These are phyloP conservation scores for Tetracladium maxilliforme DNA, from an alignment of 2,329 filamentous ascomycete species.

Conservation along the genomic window DNA sequence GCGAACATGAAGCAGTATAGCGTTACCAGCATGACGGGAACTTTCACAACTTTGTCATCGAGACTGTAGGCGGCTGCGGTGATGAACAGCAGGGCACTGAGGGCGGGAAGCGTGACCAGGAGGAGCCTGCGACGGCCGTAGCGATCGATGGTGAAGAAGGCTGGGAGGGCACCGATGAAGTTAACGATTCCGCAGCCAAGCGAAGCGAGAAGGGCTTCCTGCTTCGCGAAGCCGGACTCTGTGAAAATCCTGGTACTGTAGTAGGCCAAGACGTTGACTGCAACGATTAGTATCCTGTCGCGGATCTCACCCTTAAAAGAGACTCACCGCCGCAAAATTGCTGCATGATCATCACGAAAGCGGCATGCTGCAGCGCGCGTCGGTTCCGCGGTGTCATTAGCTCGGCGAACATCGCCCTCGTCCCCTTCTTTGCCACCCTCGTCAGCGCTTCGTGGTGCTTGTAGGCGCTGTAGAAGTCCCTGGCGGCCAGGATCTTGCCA, in stretches of 20 bases:
- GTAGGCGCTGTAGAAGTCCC: conserved; percentile 37
- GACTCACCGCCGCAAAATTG: conserved; percentile 31
- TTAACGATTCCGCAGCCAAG: conserved; percentile 45
- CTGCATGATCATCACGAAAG: conserved; percentile 43
- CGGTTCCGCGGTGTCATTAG: conserved; percentile 47
- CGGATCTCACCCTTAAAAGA: conserved; percentile 31
- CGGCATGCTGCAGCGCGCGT: conserved; percentile 41
- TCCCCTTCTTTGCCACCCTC: conserved; percentile 28
- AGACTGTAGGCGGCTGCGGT: conserved; percentile 28
- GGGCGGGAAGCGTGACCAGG: conserved; percentile 51
- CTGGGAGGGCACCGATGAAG: conserved; percentile 52
- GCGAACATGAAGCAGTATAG: conserved; percentile 52
- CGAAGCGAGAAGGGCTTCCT: conserved; percentile 32
- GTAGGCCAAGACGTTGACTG: conserved; percentile 40
- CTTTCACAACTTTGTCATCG: conserved; percentile 11
- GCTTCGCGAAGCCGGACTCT: conserved; percentile 22
- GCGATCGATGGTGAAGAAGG: conserved; percentile 52
- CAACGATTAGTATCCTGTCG: too few species aligned
- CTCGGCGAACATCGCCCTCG: conserved; percentile 43
- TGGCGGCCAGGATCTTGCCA: conserved; percentile 35
- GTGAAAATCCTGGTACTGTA: conserved; percentile 31
- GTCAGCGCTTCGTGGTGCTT: conserved; percentile 27
- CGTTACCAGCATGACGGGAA: conserved; percentile 37
- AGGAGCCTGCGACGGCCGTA: conserved; percentile 47
- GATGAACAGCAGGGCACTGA: conserved; percentile 42